Percentiles rank a stretch among this genome's conserved stretches.
These are phyloP conservation scores for Fusarium sp. DNA, from an alignment of 2,329 filamentous ascomycete species.

Conservation along the genomic window DNA sequence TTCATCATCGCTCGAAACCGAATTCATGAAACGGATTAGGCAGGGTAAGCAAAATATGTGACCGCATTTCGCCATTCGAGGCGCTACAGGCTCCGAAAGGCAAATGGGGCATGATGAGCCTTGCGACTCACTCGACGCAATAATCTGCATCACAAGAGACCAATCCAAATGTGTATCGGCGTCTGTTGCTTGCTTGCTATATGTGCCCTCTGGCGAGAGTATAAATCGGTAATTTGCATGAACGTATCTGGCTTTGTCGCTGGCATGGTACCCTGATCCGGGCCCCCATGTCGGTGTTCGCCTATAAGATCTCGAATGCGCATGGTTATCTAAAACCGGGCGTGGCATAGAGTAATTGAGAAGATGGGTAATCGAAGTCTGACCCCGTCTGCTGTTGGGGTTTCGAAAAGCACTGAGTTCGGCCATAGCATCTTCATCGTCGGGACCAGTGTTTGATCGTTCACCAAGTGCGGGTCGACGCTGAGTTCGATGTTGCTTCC, in stretches of 20 bases:
- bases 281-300: conserved; percentile 85
- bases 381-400: conserved; percentile 81
- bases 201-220: conserved; percentile 84
- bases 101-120: conserved; percentile 93
- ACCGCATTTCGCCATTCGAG: conserved; percentile 96
- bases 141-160: conserved; percentile 89
- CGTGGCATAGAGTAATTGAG: conserved; percentile 90
- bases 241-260: conserved; percentile 90
- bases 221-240: conserved; percentile 99
- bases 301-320: conserved; percentile 69
- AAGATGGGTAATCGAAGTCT: conserved; percentile 96
- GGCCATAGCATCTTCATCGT: conserved; percentile 89
- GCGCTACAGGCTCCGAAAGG: conserved; percentile 90
- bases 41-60: conserved; percentile 98
- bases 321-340: conserved; percentile 70
- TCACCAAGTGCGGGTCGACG: conserved; percentile 71
- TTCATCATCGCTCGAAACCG: conserved; percentile 79
- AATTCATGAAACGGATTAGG: conserved; percentile 95
- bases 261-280: conserved; percentile 89
- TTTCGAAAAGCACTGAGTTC: conserved; percentile 76
- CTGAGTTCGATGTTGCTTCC: conserved; percentile 87
- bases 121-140: conserved; percentile 92
- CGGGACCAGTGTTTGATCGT: conserved; percentile 58
- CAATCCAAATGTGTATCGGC: conserved; percentile 92
- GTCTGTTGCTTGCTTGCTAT: conserved; percentile 83